Conservation (phyloP, 768 basidiomycete genomes). For the Candolleomyces aberdarensis region DNA sequence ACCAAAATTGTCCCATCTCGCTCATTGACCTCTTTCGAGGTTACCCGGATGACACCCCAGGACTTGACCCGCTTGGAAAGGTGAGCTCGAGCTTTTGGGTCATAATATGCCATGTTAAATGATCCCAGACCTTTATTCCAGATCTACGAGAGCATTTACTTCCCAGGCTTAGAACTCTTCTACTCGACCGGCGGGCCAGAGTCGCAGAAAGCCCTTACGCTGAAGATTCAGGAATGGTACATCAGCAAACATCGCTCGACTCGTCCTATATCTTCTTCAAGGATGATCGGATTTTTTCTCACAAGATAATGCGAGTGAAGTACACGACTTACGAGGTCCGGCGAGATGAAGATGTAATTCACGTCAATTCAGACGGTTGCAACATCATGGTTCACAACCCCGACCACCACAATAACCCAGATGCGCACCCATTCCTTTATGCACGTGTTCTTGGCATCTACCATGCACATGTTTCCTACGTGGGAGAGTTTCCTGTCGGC, state of each 20-base stretch:
- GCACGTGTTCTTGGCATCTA: constrained; percentile 17
- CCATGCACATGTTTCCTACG: constrained; percentile 16
- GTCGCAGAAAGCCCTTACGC: no score
- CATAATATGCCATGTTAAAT: background rate
- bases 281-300: background rate
- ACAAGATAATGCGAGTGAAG: background rate
- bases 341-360: background rate
- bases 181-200: background rate
- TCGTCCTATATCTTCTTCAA: background rate
- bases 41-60: background rate
- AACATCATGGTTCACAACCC: constrained; percentile 4
- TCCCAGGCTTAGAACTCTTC: background rate
- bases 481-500: background rate
- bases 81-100: background rate
- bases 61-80: background rate
- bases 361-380: background rate
- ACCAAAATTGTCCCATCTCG: background rate
- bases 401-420: background rate
- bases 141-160: constrained; percentile 2
- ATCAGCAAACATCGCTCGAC: background rate
- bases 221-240: no score
- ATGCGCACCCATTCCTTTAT: constrained; percentile 19
- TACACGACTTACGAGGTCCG: background rate
- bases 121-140: constrained; percentile 24
- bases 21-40: background rate